Percentiles rank a stretch among this genome's conserved stretches.
phyloP scores from a whole-genome alignment of 345 rosid genomes.

The Orychophragmus violaceus region DNA sequence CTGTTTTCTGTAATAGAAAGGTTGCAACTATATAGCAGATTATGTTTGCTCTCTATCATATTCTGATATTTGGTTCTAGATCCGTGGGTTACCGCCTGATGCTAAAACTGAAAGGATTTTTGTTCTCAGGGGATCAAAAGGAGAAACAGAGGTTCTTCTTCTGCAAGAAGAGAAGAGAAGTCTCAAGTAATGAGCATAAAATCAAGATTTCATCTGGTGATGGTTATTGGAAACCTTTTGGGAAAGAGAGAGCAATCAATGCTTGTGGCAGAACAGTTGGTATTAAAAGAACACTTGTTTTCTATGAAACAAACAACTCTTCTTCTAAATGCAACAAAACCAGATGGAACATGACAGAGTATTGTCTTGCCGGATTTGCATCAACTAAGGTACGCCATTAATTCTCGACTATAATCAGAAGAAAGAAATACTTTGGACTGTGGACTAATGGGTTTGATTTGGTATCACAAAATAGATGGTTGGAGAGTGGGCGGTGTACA shows the following conservation, averaged over 20 bases:
- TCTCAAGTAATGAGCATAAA: conserved; percentile 23
- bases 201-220: conserved; percentile 38
- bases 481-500: conserved; percentile 64
- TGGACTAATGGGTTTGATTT: conserved; percentile 10
- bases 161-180: conserved; percentile 28
- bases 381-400: conserved; percentile 25
- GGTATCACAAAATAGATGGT: conserved; percentile 31
- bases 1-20: neutral
- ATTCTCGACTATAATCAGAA: neutral
- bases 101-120: neutral
- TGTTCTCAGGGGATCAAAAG: conserved; percentile 46
- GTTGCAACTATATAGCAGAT: neutral
- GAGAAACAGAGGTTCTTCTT: conserved; percentile 80
- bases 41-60: neutral
- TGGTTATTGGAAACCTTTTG: conserved; percentile 67
- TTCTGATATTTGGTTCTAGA: neutral
- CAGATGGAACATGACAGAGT: conserved; percentile 69
- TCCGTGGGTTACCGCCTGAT: neutral
- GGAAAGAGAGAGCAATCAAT: conserved; percentile 49
- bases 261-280: conserved; percentile 43
- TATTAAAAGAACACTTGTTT: conserved; percentile 45
- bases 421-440: neutral
- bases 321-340: conserved; percentile 23
- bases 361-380: conserved; percentile 33
- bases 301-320: conserved; percentile 33